Percentiles rank a stretch among this genome's conserved stretches.
Evolutionary conservation across 768 basidiomycete genomes (phyloP).

Genomic region (Leucocoprinus sp.): DNA sequence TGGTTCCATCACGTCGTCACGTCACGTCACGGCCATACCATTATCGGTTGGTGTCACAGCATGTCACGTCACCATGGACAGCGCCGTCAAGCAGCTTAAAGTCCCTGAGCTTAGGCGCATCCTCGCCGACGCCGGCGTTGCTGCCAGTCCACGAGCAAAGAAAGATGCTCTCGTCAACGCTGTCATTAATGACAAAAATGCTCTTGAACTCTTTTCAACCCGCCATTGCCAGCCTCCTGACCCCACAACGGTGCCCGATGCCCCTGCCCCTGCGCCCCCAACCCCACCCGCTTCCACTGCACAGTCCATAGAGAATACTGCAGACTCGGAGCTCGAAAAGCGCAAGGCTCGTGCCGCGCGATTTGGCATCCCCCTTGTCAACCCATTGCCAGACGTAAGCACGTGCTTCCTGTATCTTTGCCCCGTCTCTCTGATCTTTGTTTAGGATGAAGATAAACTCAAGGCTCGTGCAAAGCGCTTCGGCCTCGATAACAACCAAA

Average conservation of each 20-base stretch:
- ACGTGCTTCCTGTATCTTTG: constrained; percentile 8
- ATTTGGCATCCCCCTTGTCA: constrained; percentile 61
- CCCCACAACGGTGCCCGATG: background rate
- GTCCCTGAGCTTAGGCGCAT: constrained; percentile 63
- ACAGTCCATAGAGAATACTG: constrained; percentile 12
- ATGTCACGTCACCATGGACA: constrained; percentile 23
- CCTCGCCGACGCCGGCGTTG: constrained; percentile 41
- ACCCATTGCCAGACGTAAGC: constrained; percentile 16
- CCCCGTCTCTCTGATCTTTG: background rate
- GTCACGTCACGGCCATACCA: constrained; percentile 15
- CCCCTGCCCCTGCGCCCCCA: constrained; percentile 13
- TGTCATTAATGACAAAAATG: constrained; percentile 44
- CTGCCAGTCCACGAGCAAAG: constrained; percentile 47
- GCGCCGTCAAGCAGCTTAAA: constrained; percentile 52
- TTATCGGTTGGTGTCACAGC: background rate
- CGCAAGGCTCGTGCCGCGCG: constrained; percentile 56
- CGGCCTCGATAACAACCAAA: constrained; percentile 26
- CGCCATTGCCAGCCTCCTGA: constrained; percentile 15
- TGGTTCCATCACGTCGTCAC: constrained; percentile 12
- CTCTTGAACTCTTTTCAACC: constrained; percentile 40
- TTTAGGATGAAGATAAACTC: constrained; percentile 42
- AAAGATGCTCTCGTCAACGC: constrained; percentile 62
- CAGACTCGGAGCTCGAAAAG: constrained; percentile 46
- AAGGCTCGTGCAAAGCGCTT: constrained; percentile 50
- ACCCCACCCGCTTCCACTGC: constrained; percentile 7